Evolutionary conservation across 2,329 filamentous ascomycete species (phyloP), one percentile per base, ranked within the genome.

Genomic region (Zasmidium cellare): DNA sequence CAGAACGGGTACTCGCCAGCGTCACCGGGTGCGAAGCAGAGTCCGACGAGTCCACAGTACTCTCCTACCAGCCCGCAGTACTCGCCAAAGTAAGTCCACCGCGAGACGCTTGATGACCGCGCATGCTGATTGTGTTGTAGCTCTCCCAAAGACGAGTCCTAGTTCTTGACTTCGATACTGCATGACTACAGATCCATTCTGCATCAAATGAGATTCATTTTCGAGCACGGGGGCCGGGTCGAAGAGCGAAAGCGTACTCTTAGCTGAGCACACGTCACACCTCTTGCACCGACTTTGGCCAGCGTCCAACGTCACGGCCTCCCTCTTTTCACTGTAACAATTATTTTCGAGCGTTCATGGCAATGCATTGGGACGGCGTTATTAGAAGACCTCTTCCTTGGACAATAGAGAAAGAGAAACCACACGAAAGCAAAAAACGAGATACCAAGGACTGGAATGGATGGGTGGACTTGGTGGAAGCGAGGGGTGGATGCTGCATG

Each of bases 61-160:
- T 67, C 81, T 31, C 80, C 82, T 20, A 82, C 80, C 38, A 84
- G 81, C 58, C 77, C 77, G 22, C 74, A 79, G 56, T 80, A 77
- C 65, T 78, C 76, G 59, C 77, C 77, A 22, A 78, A 75, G 76
- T 79, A 75, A 77, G 76, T 75, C 67, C 25, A 28, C 5, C 25
- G 11, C 25, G 11, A 11, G 6, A 28, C 11, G 6, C 5, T 28
- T 28, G 25, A 44, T 12, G 31, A 20, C 22, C 6, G 25, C 25
- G 5, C 16, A 44, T 49, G 28, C 50, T 59, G 22, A 60, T 28
- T 45, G 28, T 16, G 9, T 3, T 22, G n/a, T 53, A 72, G 70
- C 54, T 72, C 70, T 35, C 70, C 69, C 22, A 64, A 61, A 50
- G 64, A 68, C 35, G 62, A 68, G 20, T 59, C 55, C 31, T 51